Evolutionary conservation across 225 moss, liverwort and hornwort genomes (phyloP).

Genomic region (Asterella californica): DNA sequence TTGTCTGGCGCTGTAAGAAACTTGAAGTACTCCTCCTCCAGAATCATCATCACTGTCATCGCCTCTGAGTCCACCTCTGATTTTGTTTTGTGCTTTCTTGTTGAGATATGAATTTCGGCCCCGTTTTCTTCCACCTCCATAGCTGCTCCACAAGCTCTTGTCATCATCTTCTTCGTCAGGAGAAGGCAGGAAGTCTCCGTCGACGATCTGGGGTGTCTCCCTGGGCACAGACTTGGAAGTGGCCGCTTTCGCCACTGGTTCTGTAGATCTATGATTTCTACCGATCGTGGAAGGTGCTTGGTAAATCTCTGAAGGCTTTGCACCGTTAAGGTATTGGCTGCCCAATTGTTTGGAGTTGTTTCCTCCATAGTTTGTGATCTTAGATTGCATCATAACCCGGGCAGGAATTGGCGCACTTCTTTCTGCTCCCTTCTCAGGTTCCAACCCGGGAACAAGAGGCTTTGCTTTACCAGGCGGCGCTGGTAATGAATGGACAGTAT

Average conservation of each 20-base stretch:
- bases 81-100: constrained; percentile 8
- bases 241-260: constrained; percentile 39
- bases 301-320: constrained; percentile 22
- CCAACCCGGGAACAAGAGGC: constrained; percentile 26
- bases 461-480: constrained; percentile 30
- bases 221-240: constrained; percentile 39
- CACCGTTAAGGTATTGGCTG: constrained; percentile 30
- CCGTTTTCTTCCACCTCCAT: constrained; percentile 18
- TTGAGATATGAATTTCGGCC: constrained; percentile 15
- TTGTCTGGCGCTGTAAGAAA: constrained; percentile 43
- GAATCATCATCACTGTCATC: constrained; percentile 27
- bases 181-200: constrained; percentile 48
- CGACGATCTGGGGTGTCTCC: constrained; percentile 45
- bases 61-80: constrained; percentile 9
- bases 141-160: constrained; percentile 8
- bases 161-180: constrained; percentile 59
- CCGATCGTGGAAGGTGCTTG: neutral
- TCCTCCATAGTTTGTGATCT: constrained; percentile 53
- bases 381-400: constrained; percentile 59
- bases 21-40: constrained; percentile 38
- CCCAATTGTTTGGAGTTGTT: constrained; percentile 29
- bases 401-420: constrained; percentile 28
- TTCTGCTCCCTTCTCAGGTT: constrained; percentile 39
- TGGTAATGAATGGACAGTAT: constrained; percentile 36
- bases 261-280: neutral